Conservation (phyloP, 495 filamentous ascomycete species). For the Podospora pseudopauciseta region DNA sequence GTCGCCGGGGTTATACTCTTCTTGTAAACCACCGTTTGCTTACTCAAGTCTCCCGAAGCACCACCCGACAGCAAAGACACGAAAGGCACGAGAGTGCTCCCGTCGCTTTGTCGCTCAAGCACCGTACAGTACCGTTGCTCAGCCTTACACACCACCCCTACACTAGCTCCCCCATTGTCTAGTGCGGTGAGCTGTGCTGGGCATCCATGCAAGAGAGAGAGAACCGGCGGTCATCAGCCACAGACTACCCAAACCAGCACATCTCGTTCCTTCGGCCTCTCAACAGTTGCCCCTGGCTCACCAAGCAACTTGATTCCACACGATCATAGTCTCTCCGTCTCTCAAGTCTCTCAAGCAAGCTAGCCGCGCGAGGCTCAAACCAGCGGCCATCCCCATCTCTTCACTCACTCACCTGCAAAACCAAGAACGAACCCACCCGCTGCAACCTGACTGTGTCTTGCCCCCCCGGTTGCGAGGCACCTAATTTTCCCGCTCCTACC, state of each 20-base stretch:
- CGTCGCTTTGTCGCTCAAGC: neutral
- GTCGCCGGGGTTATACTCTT: neutral
- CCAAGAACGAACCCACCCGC: constrained; percentile 16
- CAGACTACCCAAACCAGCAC: constrained; percentile 8
- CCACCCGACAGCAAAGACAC: neutral
- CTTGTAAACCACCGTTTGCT: neutral
- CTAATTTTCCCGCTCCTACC: constrained; percentile 19
- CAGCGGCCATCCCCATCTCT: neutral
- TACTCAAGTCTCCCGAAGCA: neutral
- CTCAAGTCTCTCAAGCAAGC: constrained; percentile 7
- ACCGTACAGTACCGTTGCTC: constrained; percentile 9
- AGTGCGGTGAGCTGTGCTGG: constrained; percentile 22
- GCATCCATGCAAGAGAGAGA: constrained; percentile 9
- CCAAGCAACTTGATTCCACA: constrained; percentile 2
- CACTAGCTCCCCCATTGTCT: constrained; percentile 17
- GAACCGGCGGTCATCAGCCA: constrained; percentile 22
- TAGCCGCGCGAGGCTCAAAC: constrained; percentile 18
- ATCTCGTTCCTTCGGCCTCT: neutral
- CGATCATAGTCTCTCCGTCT: neutral
- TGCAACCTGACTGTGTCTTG: constrained; percentile 14
- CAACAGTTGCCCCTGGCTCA: neutral
- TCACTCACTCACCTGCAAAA: neutral
- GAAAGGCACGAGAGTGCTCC: neutral
- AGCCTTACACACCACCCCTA: constrained; percentile 26
- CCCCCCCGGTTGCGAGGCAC: constrained; percentile 9